Conservation (phyloP, 805 yeast species). For the Metschnikowia peoriensis region DNA sequence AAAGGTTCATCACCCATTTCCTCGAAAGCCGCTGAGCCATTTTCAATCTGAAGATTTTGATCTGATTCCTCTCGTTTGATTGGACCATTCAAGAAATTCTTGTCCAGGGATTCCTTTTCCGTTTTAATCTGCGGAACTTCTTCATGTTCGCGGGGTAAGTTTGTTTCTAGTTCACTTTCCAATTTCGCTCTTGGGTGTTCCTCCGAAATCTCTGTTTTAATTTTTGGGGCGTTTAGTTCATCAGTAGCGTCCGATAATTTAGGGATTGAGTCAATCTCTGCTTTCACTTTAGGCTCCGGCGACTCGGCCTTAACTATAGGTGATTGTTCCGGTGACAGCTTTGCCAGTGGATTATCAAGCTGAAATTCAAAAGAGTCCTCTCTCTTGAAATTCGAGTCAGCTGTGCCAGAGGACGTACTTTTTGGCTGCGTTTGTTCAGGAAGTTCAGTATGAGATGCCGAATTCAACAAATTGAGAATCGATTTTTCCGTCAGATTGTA, state of each 20-base stretch:
- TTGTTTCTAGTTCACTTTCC: background rate
- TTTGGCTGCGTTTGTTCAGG: background rate
- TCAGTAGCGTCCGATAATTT: background rate
- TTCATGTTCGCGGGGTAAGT: background rate
- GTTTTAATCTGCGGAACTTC: background rate
- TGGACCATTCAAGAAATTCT: background rate
- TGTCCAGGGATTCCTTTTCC: background rate
- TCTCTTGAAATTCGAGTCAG: background rate
- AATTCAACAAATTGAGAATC: conserved; percentile 36
- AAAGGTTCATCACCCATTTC: too few relatives aligned
- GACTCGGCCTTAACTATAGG: conserved; percentile 1
- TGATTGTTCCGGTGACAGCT: background rate
- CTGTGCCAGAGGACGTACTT: too few relatives aligned
- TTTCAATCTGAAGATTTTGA: background rate
- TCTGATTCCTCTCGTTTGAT: background rate
- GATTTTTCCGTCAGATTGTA: conserved; percentile 41
- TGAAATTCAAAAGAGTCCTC: background rate
- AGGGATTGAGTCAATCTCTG: background rate
- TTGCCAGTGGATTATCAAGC: background rate
- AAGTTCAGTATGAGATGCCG: conserved; percentile 17
- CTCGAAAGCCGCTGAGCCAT: background rate
- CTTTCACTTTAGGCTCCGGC: background rate
- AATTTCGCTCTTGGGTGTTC: background rate
- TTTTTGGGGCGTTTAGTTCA: background rate
- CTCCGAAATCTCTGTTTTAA: background rate